phyloP scores from a whole-genome alignment of 805 yeast genomes.

The Candida nemodendra region DNA sequence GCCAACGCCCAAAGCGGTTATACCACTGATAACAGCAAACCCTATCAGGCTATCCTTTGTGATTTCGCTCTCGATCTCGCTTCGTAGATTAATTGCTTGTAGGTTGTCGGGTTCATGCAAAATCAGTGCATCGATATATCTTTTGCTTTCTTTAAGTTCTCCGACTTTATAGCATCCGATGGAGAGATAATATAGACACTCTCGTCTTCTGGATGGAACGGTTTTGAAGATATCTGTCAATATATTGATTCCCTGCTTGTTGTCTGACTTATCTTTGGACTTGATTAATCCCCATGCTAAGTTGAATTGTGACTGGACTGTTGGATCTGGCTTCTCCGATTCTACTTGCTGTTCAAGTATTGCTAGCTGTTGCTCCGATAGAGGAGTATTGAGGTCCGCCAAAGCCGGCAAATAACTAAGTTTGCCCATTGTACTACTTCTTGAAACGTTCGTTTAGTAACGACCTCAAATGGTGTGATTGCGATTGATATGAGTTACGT shows the following conservation, averaged over 20 bases:
- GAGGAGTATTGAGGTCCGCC: conserved; percentile 41
- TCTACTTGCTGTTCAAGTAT: conserved; percentile 75
- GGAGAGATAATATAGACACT: conserved; percentile 82
- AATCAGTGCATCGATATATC: conserved; percentile 77
- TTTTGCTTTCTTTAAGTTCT: conserved; percentile 79
- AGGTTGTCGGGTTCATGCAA: conserved; percentile 79
- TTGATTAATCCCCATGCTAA: conserved; percentile 96
- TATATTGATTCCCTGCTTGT: conserved; percentile 75
- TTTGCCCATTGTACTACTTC: conserved; percentile 21
- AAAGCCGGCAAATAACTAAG: conserved; percentile 30
- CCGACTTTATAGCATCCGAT: conserved; percentile 87
- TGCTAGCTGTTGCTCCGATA: conserved; percentile 71
- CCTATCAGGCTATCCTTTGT: conserved; percentile 89
- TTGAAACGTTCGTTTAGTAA: neutral
- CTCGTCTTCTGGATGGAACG: conserved; percentile 81
- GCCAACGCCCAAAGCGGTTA: conserved; percentile 78
- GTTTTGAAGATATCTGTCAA: conserved; percentile 69
- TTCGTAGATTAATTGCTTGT: conserved; percentile 71
- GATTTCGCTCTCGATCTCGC: conserved; percentile 78
- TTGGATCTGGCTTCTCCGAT: conserved; percentile 75
- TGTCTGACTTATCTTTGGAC: conserved; percentile 59
- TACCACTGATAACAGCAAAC: conserved; percentile 82
- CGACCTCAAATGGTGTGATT: neutral
- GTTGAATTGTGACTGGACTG: conserved; percentile 85
- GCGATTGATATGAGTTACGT: neutral